Percentiles rank a stretch among this genome's conserved stretches.
Conservation (phyloP, 2,329 filamentous ascomycete genomes). For the Scedosporium minutisporum region DNA sequence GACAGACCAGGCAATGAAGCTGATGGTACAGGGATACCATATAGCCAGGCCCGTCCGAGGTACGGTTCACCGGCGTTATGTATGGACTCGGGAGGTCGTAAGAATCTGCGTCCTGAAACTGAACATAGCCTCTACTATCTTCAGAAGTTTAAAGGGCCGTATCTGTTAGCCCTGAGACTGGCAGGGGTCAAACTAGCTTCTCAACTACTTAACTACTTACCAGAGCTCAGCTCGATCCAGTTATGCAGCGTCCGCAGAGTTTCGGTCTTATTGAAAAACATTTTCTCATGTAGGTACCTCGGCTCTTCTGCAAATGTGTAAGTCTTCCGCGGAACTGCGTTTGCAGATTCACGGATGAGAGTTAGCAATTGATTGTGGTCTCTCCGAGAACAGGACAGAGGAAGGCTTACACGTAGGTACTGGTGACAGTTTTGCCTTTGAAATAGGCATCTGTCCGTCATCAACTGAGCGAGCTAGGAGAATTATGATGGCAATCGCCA, state of each 20-base stretch:
- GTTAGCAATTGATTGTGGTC: too few species aligned
- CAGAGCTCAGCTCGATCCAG: background rate
- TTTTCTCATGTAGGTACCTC: background rate
- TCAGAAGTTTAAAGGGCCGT: background rate
- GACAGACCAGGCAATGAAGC: slow-evolving; percentile 11
- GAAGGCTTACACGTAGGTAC: too few species aligned
- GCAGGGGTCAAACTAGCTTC: too few species aligned
- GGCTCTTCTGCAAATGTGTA: background rate
- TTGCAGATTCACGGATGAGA: background rate
- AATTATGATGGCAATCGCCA: too few species aligned
- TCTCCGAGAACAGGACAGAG: too few species aligned
- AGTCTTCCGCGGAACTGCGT: background rate
- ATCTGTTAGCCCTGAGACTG: background rate
- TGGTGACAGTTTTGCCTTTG: too few species aligned
- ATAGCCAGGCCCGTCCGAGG: background rate
- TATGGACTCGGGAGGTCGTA: background rate
- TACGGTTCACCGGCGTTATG: background rate
- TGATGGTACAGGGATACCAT: slow-evolving; percentile 11
- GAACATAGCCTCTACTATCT: background rate
- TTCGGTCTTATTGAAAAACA: background rate
- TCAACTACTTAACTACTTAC: background rate
- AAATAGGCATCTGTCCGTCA: too few species aligned
- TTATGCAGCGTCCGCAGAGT: background rate
- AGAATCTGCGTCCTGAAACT: background rate
- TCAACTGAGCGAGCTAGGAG: too few species aligned